Conservation (phyloP, 2,329 filamentous ascomycete species). For the Ascochyta rabiei region DNA sequence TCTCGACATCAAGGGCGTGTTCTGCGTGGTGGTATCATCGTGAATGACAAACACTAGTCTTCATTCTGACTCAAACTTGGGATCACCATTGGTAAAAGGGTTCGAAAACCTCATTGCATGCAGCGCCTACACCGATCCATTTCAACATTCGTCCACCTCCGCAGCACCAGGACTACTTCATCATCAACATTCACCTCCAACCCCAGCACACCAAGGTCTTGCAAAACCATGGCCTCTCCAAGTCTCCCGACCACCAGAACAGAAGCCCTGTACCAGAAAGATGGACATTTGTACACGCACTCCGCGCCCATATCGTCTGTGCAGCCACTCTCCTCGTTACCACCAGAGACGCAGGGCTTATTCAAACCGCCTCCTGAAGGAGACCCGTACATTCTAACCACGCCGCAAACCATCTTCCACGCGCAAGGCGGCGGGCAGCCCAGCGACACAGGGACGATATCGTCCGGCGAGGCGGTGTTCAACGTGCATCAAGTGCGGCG, state of each 20-base stretch:
- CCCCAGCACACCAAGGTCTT: background rate
- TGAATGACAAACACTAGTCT: too few relatives aligned
- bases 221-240: conserved; percentile 2
- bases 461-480: conserved; percentile 60
- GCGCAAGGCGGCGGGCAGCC: conserved; percentile 78
- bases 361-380: conserved; percentile 61
- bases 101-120: background rate
- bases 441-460: conserved; percentile 67
- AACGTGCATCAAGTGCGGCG: conserved; percentile 64
- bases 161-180: background rate
- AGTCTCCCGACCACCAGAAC: conserved; percentile 23
- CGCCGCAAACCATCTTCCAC: conserved; percentile 73
- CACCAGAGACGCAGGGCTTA: conserved; percentile 59
- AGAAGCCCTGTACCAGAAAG: conserved; percentile 48
- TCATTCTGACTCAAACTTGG: background rate
- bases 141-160: background rate
- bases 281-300: conserved; percentile 51
- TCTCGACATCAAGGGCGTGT: conserved; percentile 11
- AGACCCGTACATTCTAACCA: conserved; percentile 63
- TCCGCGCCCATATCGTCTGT: conserved; percentile 56
- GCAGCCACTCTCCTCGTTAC: conserved; percentile 57
- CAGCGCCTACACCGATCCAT: background rate
- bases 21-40: background rate
- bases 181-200: background rate
- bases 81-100: background rate